phyloP scores from a whole-genome alignment of 257 asterid genomes.

The Solanum pimpinellifolium region DNA sequence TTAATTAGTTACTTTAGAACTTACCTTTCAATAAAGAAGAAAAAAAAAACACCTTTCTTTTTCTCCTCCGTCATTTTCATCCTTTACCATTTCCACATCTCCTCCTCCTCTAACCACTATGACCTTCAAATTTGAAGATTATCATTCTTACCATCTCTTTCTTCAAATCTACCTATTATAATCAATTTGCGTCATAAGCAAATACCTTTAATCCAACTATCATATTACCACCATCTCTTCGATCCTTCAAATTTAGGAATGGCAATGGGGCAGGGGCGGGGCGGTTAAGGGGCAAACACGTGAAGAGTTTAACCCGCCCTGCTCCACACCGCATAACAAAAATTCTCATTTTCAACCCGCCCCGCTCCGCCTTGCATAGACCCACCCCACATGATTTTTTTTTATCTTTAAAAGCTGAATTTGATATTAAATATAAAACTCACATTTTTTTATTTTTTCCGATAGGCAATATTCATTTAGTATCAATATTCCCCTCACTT shows the following conservation, averaged over 20 bases:
- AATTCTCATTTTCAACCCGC: not conserved
- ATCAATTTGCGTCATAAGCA: not conserved
- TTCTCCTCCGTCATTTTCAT: not conserved
- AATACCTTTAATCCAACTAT: not conserved
- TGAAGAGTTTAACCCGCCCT: not conserved
- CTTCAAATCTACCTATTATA: not conserved
- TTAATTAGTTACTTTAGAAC: not conserved
- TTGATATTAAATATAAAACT: not conserved
- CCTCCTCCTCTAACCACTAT: not conserved
- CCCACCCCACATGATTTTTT: not conserved
- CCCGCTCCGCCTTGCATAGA: too few species aligned
- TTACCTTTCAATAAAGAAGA: not conserved
- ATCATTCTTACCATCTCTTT: not conserved
- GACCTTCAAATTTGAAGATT: not conserved
- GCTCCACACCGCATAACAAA: not conserved
- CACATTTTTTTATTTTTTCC: not conserved
- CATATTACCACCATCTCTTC: not conserved
- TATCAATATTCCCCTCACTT: not conserved
- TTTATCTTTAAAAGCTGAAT: not conserved
- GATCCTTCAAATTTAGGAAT: not conserved
- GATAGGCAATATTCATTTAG: not conserved
- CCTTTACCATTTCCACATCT: not conserved
- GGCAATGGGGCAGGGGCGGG: not conserved
- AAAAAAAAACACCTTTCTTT: too few species aligned
- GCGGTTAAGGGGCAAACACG: not conserved